These are phyloP conservation scores for Penicillium digitatum DNA, from an alignment of 2,329 filamentous ascomycete species.

Conservation along the genomic window DNA sequence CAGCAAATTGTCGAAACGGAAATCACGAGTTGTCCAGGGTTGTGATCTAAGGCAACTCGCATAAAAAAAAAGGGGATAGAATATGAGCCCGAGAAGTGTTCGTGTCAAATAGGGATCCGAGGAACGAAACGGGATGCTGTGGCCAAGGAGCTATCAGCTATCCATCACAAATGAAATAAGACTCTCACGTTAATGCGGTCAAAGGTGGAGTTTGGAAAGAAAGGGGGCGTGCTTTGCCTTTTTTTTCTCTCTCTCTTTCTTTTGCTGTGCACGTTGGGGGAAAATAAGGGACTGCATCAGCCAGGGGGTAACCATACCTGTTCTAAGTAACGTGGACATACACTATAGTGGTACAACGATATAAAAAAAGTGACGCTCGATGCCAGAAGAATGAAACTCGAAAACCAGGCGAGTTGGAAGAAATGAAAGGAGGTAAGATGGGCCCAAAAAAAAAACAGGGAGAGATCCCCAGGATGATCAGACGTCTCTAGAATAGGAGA, in stretches of 20 bases:
- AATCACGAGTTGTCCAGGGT: constrained; percentile 20
- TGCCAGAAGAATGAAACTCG: constrained; percentile 24
- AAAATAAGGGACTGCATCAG: constrained; percentile 21
- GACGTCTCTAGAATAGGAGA: constrained; percentile 27
- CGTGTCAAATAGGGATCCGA: constrained; percentile 20
- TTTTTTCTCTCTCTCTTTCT: constrained; percentile 7
- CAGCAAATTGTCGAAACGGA: constrained; percentile 13
- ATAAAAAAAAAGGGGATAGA: constrained; percentile 5
- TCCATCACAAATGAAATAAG: constrained; percentile 9
- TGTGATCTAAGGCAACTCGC: constrained; percentile 15
- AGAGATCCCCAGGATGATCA: constrained; percentile 21
- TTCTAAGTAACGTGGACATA: constrained; percentile 29
- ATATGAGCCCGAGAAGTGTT: constrained; percentile 4
- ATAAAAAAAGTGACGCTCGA: constrained; percentile 27
- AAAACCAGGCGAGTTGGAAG: constrained; percentile 24
- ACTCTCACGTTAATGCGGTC: neutral
- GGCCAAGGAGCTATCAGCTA: constrained; percentile 24
- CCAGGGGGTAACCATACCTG: constrained; percentile 28
- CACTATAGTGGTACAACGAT: constrained; percentile 34
- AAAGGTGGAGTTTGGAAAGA: constrained; percentile 3
- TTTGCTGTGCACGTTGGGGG: constrained; percentile 4
- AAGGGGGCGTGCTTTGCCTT: constrained; percentile 4
- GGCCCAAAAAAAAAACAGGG: constrained; percentile 23
- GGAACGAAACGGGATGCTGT: constrained; percentile 19
- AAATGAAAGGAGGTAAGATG: constrained; percentile 21